Evolutionary conservation across 495 filamentous ascomycete genomes (phyloP).

Genomic region (Aspergillus incahuasiensis): DNA sequence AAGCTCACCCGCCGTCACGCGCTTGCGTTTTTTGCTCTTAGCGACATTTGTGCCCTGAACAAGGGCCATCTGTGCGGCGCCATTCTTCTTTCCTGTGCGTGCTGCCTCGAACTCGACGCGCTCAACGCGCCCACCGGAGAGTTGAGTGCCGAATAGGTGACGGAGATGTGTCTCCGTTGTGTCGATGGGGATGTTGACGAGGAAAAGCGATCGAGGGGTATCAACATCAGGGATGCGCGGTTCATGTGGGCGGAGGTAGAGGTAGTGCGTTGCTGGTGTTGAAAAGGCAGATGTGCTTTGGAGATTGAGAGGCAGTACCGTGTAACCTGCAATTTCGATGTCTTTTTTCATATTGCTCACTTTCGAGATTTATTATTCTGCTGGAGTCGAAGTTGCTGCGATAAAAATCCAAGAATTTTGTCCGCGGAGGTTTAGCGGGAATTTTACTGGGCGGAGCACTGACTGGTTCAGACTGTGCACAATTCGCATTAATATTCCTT

Average conservation of each 20-base stretch:
- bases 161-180: constrained; percentile 73
- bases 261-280: constrained; percentile 64
- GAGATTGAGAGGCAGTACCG: constrained; percentile 50
- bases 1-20: constrained; percentile 46
- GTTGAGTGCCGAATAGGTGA: constrained; percentile 61
- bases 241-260: constrained; percentile 79
- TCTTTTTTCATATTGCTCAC: constrained; percentile 33
- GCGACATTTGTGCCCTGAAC: constrained; percentile 20
- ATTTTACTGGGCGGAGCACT: constrained; percentile 1
- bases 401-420: constrained; percentile 4
- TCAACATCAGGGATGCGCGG: constrained; percentile 69
- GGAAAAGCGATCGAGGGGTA: constrained; percentile 73
- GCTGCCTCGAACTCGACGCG: constrained; percentile 63
- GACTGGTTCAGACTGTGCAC: background rate
- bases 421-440: constrained; percentile 5
- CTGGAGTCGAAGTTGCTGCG: constrained; percentile 8
- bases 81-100: constrained; percentile 37
- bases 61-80: constrained; percentile 12
- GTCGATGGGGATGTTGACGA: constrained; percentile 84
- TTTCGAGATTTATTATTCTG: background rate
- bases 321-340: constrained; percentile 46
- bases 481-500: background rate
- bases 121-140: constrained; percentile 73
- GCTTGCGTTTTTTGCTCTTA: constrained; percentile 63
- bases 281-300: constrained; percentile 57